A percentile compares a stretch with the other conserved stretches of the same genome.
These are phyloP conservation scores for Nitzschia sp. DNA, from an alignment of 108 stramenopile species.

Conservation along the genomic window DNA sequence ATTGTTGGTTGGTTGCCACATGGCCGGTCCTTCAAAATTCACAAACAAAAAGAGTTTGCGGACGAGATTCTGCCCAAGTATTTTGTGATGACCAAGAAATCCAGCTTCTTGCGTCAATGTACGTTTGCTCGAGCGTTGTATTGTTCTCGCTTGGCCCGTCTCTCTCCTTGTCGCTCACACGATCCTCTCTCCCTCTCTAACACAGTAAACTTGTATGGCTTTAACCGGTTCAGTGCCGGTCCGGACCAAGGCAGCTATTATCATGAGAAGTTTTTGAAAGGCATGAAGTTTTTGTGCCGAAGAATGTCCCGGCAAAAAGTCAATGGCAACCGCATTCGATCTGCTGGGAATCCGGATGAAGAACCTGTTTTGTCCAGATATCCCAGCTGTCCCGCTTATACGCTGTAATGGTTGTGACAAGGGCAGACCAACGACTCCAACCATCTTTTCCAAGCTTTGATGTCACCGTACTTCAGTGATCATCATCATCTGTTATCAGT, in stretches of 20 bases:
- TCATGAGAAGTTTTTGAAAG: slow-evolving; percentile 77
- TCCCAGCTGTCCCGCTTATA: slow-evolving; percentile 38
- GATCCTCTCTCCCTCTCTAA: not conserved
- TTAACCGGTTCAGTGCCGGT: slow-evolving; percentile 67
- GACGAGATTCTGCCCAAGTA: slow-evolving; percentile 75
- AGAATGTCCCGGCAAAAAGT: slow-evolving; percentile 76
- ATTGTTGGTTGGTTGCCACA: slow-evolving; percentile 81
- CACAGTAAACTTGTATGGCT: slow-evolving; percentile 76
- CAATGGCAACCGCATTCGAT: slow-evolving; percentile 79
- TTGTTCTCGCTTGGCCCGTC: not conserved
- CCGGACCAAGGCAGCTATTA: slow-evolving; percentile 75
- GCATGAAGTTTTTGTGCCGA: slow-evolving; percentile 61
- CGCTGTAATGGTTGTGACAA: too few relatives aligned
- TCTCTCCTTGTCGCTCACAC: not conserved
- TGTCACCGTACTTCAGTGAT: too few relatives aligned
- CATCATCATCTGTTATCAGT: too few relatives aligned
- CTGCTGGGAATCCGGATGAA: slow-evolving; percentile 77
- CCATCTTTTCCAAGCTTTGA: too few relatives aligned
- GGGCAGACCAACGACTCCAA: too few relatives aligned
- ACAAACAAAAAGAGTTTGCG: slow-evolving; percentile 68
- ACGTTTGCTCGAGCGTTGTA: not conserved
- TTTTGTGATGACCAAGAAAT: slow-evolving; percentile 84
- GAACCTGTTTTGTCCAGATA: slow-evolving; percentile 64
- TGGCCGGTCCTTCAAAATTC: slow-evolving; percentile 73
- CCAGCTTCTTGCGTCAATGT: slow-evolving; percentile 77